Evolutionary conservation across 202 grass and related monocot genomes (phyloP), one percentile per base, ranked within the genome.

Genomic region (Tripidium arundinaceum): DNA sequence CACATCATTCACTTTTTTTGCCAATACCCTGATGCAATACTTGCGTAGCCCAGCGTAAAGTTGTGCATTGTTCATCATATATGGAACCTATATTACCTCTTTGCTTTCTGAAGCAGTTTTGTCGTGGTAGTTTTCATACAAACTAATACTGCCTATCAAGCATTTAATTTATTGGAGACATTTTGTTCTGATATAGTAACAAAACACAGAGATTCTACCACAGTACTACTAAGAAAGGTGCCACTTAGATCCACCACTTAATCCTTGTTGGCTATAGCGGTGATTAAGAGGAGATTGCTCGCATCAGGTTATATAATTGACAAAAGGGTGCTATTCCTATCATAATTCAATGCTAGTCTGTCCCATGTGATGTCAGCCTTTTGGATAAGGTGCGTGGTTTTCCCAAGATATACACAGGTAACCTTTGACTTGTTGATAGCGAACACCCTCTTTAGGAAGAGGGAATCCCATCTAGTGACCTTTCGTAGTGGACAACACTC

Each of bases 371-470:
- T 25, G 26, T 52, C 61, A 87, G 18, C 31, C 31, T 1, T 79
- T 60, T 79, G 58, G 68, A 74, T 83, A 54, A 62, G 86, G 31
- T 69, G 52, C 11, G 9, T 16, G 41, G 38, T 21, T 74, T 58
- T 79, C 61, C 12, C 22, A 58, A 83, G 60, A 74, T 61, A 40
- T 64, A 54, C 29, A 13, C 59, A 33, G 24, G 40, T 24, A 68
- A 31, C 68, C 29, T n/a, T n/a, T n/a, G n/a, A n/a, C n/a, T n/a
- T n/a, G n/a, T n/a, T n/a, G n/a, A n/a, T n/a, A n/a, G n/a, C n/a
- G n/a, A n/a, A n/a, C n/a, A n/a, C n/a, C n/a, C n/a, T n/a, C n/a
- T n/a, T n/a, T n/a, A n/a, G n/a, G n/a, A n/a, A n/a, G n/a, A n/a
- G n/a, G n/a, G n/a, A n/a, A n/a, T n/a, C n/a, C n/a, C n/a, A n/a